Percentiles rank a stretch among this genome's conserved stretches.
phyloP scores from a whole-genome alignment of 148 eudicot genomes.

The Oxyria digyna region DNA sequence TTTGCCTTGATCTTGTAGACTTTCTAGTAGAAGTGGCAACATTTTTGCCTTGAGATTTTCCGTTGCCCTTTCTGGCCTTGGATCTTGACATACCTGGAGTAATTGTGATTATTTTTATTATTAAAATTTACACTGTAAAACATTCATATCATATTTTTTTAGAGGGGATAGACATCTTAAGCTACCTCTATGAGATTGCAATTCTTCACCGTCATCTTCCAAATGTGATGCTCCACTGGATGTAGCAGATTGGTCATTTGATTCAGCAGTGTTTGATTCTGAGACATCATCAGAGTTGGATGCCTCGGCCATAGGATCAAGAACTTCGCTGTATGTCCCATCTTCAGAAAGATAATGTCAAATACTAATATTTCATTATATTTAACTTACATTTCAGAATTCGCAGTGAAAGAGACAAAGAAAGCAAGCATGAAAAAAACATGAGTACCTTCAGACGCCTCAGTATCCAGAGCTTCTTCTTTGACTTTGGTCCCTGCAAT shows the following conservation, averaged over 20 bases:
- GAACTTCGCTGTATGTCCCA: constrained; percentile 27
- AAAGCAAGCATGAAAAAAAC: background rate
- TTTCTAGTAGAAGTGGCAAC: constrained; percentile 26
- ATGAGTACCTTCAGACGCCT: constrained; percentile 36
- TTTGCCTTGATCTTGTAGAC: constrained; percentile 36
- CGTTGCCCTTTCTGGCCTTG: constrained; percentile 33
- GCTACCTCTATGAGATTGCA: constrained; percentile 43
- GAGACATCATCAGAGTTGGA: constrained; percentile 4
- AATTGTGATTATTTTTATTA: background rate
- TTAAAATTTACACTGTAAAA: background rate
- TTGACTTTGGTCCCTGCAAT: constrained; percentile 17
- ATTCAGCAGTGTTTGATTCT: constrained; percentile 13
- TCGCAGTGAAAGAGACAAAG: background rate
- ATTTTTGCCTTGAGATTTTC: constrained; percentile 21
- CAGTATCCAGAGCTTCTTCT: constrained; percentile 44
- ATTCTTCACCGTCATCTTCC: constrained; percentile 34
- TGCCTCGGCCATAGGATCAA: constrained; percentile 20
- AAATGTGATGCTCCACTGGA: constrained; percentile 42
- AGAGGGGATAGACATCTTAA: background rate
- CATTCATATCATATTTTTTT: background rate
- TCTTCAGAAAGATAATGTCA: constrained; percentile 16
- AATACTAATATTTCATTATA: background rate
- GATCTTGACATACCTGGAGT: constrained; percentile 35
- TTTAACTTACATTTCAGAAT: background rate
- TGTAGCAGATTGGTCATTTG: constrained; percentile 26